A percentile compares a stretch with the other conserved stretches of the same genome.
Evolutionary conservation across 2,329 filamentous ascomycete genomes (phyloP).

Genomic region (Ceratocystis destructans): DNA sequence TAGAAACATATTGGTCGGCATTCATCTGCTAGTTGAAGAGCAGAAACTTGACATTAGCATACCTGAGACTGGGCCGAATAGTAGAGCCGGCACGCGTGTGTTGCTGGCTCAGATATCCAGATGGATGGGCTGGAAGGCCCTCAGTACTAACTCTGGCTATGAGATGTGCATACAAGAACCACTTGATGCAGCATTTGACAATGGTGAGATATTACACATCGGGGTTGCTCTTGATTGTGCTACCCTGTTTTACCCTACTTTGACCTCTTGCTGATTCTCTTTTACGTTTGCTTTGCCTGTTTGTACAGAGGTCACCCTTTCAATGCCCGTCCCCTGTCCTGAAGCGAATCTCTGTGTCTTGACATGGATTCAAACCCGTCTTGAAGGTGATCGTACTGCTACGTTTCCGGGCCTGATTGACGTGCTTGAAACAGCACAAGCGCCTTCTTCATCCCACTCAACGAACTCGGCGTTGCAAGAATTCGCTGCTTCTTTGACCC

Average conservation of each 20-base stretch:
- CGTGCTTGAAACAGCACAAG: constrained; percentile 23
- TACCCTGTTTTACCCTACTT: neutral
- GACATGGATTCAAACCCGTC: constrained; percentile 39
- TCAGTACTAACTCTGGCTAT: constrained; percentile 31
- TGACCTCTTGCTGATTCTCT: neutral
- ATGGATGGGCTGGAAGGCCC: constrained; percentile 62
- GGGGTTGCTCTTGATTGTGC: neutral
- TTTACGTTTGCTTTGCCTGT: neutral
- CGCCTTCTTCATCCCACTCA: neutral
- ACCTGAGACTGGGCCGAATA: constrained; percentile 32
- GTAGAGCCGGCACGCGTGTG: constrained; percentile 46
- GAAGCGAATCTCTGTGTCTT: constrained; percentile 29
- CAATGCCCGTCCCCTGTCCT: constrained; percentile 24
- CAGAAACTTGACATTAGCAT: constrained; percentile 58
- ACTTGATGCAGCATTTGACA: constrained; percentile 28
- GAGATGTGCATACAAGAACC: constrained; percentile 41
- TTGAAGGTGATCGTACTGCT: constrained; percentile 29
- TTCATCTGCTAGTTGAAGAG: constrained; percentile 85
- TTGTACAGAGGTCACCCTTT: constrained; percentile 24
- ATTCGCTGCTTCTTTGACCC: constrained; percentile 33
- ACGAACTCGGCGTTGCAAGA: neutral
- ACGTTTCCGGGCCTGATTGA: constrained; percentile 33
- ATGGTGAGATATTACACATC: constrained; percentile 25
- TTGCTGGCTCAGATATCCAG: constrained; percentile 65
- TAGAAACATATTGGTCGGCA: constrained; percentile 54